phyloP scores from a whole-genome alignment of 352 stramenopile genomes.

The Phytophthora kernoviae region DNA sequence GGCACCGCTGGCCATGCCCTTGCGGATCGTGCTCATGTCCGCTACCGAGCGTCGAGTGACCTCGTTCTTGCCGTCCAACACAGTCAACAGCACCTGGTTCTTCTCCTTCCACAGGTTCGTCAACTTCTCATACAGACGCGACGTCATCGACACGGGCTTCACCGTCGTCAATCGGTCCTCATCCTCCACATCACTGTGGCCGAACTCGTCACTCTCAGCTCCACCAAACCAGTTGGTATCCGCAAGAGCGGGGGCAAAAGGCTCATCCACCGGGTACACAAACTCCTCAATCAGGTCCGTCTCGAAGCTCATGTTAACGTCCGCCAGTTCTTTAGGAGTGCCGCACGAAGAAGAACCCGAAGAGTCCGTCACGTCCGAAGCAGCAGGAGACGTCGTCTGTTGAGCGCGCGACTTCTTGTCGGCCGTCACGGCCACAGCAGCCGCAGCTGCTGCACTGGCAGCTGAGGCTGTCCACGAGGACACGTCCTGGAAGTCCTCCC shows the following conservation, averaged over 20 bases:
- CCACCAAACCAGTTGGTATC: constrained; percentile 70
- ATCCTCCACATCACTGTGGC: constrained; percentile 60
- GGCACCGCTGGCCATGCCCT: constrained; percentile 64
- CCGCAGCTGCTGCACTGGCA: constrained; percentile 36
- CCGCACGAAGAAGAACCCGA: constrained; percentile 47
- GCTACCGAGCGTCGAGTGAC: constrained; percentile 74
- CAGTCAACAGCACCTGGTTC: constrained; percentile 81
- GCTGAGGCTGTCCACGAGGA: constrained; percentile 69
- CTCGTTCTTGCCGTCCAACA: constrained; percentile 73
- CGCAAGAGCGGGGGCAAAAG: constrained; percentile 59
- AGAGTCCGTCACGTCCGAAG: constrained; percentile 76
- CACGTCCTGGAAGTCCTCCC: constrained; percentile 86
- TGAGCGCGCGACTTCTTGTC: constrained; percentile 35
- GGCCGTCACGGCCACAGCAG: constrained; percentile 33
- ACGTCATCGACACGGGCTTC: constrained; percentile 62
- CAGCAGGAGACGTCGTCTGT: constrained; percentile 50
- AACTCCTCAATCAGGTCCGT: constrained; percentile 83
- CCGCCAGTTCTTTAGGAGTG: constrained; percentile 53
- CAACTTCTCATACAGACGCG: constrained; percentile 77
- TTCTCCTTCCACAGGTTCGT: constrained; percentile 86
- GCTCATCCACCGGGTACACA: constrained; percentile 81
- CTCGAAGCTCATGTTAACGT: constrained; percentile 56
- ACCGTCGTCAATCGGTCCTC: constrained; percentile 41
- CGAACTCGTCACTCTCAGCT: constrained; percentile 58
- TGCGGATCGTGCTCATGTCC: constrained; percentile 83